Base-by-base conservation (phyloP, 1,284 basidiomycete genomes). In the Mycena citricolor region DNA sequence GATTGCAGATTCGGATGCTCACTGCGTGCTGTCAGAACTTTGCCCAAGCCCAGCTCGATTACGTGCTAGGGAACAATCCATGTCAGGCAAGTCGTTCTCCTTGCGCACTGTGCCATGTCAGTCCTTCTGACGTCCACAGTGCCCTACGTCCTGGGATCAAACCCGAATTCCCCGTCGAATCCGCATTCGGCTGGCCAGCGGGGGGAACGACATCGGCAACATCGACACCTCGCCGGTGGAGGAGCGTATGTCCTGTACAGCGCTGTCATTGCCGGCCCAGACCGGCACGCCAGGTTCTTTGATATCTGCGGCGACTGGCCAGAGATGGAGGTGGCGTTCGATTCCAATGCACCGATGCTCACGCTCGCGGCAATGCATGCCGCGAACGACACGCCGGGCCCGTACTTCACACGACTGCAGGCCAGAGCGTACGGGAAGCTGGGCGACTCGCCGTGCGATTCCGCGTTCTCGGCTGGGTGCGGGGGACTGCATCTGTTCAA, bases 131-230 rank as follows among this genome's bases (percentile, higher is more conserved):
- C 28, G 17, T 14, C n/a, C 42, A 6, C 46, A 81, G 83, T 74
- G 4, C 85, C 89, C 0, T 92, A 90, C 59, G 64, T 91, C 42
- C 90, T 94, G 19, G 92, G 93, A 25, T 70, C 76, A 40, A 91
- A 94, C 63, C 90, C 91, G 4, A 95, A 95, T 66, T 88, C 91
- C 16, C 90, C 93, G 0, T 66, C 76, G 36, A 95, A 94, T 62
- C 92, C 93, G 0, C 90, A 94, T 61, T 90, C 87, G 6, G 92
- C 90, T 87, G 64, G 86, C 94, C 1, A 86, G 85, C 42, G 93
- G 93, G 29, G 92, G 90, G 1, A 71, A 82, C 50, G 70, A 83
- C 55, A 75, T 89, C 46, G 65, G 57, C 29, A 63, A 76, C 35
- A 85, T 97, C 54, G 80, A 95, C 59, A 86, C 77, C 4, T 74